Percentiles rank a stretch among this genome's conserved stretches.
Evolutionary conservation across 345 rosid species (phyloP).

Genomic region (Citrus reticulata): DNA sequence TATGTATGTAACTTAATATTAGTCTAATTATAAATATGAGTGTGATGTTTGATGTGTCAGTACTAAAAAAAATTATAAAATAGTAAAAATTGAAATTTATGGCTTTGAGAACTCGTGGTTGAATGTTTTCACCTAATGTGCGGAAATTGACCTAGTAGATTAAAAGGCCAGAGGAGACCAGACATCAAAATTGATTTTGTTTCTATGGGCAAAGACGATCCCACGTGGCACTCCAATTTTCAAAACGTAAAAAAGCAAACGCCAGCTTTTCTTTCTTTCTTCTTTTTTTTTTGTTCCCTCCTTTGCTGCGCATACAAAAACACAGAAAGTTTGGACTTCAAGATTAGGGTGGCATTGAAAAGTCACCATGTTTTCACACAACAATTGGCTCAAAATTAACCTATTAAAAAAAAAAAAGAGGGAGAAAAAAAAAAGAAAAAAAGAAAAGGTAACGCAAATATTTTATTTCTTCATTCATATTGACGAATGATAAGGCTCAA

Average conservation of each 20-base stretch:
- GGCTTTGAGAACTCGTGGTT: background rate
- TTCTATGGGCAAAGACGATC: background rate
- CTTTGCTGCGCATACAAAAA: background rate
- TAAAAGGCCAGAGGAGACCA: background rate
- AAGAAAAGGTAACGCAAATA: background rate
- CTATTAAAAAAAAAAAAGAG: background rate
- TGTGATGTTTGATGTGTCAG: too few relatives aligned
- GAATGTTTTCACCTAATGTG: background rate
- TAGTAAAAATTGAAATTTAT: too few relatives aligned
- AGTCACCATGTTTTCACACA: conserved; percentile 2
- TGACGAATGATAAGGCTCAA: background rate
- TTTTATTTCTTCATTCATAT: background rate
- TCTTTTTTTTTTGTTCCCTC: background rate
- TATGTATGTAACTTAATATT: too few relatives aligned
- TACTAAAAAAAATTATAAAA: too few relatives aligned
- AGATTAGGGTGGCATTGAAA: background rate
- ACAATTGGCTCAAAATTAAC: background rate
- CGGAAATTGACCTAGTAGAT: background rate
- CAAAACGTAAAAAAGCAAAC: background rate
- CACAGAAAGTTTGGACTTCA: background rate
- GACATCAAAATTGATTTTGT: background rate
- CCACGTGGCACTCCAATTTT: conserved; percentile 10
- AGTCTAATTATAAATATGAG: too few relatives aligned
- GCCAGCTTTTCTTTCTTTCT: background rate
- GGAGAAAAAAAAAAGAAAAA: background rate